Evolutionary conservation across 164 flowering plant genomes (phyloP), one percentile per base, ranked within the genome.

Genomic region (Vitis cinerea): DNA sequence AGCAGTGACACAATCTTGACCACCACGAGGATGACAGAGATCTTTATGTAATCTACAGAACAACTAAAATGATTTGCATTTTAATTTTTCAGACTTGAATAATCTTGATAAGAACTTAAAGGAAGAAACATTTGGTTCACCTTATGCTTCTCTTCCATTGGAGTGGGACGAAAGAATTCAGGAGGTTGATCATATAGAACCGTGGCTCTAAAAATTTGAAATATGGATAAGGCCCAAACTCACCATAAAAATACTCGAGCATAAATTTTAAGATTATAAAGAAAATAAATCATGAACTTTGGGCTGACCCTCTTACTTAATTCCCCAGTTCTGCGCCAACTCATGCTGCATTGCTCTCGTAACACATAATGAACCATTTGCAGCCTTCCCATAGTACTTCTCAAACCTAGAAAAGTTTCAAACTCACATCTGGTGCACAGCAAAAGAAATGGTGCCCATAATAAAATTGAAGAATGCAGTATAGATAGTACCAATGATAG

Each of bases 341-440:
- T 95, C 99, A 80, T 90, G 97, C 66, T 93, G 98, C 99, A 93
- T 95, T 74, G 98, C 99, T 76, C 73, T 84, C 48, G 99, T 92
- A 53, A 95, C 97, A 76, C 98, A 95, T 47, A 95, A 77, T 47
- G 99, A 79, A 75, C 93, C 99, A 82, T 88, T 61, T 61, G 97
- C 96, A 87, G 82, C 82, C 81, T 80, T 87, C 63, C 98, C 98
- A 81, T 76, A 95, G 75, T 70, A 85, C 81, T 82, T 92, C 85
- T 92, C 99, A 75, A 88, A 15, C 97, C 97, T 94, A 64, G 19
- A 69, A n/a, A 37, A n/a, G 65, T 17, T 27, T 10, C 72, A 9
- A 44, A 59, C 19, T 65, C 30, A 70, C 4, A 52, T 51, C 10
- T 4, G 30, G 50, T 29, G 0, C 27, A 65, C n/a, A 19, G 13